Evolutionary conservation across 345 rosid genomes (phyloP), one percentile per base, ranked within the genome.

Genomic region (Eucalyptus leucophloia): DNA sequence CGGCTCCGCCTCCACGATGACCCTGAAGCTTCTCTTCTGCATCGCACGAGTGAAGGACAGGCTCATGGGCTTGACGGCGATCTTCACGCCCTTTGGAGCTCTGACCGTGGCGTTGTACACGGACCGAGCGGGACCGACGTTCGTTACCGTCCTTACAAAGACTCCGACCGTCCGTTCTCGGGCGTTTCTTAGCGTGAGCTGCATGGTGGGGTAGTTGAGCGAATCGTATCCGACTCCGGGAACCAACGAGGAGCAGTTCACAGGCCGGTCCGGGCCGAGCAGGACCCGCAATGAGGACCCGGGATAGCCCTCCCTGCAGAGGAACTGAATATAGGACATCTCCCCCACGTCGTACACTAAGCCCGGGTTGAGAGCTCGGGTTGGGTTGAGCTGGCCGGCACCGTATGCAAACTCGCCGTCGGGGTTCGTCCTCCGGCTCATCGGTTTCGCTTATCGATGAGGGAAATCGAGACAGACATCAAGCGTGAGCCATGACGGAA

Each of bases 131-230:
- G 92, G 92, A 12, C 99, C 98, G 11, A 96, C 98, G 90, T 97
- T 96, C 62, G 98, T 97, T 37, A 97, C 99, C 56, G 91, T 94
- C 91, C 99, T 90, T 51, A 83, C 88, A 88, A 96, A 96, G 89
- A 94, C 92, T 32, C 92, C 95, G 13, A 91, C 8, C 3, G 94
- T 95, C 19, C 92, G 91, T 24, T 89, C 50, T 86, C 90, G 89
- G 40, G 49, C 62, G 58, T 89, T 91, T 5, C 87, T 86, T 89
- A 87, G 89, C 89, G 93, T 49, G 47, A 97, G 94, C 34, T 97
- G 99, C 92, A 97, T 94, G 1, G 99, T 94, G 56, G 99, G 99
- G 91, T 97, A 97, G 92, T 97, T 97, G 16, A 97, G 92, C 32
- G 97, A 94, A 90, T 96, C 99, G 28, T 93, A 93, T 53, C 99